Base-by-base conservation (phyloP, 768 basidiomycete species). In the Psilocybe cubensis region DNA sequence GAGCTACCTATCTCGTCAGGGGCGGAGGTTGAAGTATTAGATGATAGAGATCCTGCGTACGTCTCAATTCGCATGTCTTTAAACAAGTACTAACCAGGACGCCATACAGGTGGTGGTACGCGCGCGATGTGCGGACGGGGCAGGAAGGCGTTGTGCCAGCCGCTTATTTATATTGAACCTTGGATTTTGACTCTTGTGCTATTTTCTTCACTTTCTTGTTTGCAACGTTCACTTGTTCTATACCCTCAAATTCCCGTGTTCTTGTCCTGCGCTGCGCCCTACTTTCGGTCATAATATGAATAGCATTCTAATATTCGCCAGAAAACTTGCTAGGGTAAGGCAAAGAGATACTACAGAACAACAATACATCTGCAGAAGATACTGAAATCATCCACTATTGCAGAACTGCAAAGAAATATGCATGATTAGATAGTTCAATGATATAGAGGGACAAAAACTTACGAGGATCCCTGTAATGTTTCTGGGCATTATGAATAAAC, bases 141-240 rank as follows among this genome's bases (percentile, higher is more conserved):
- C 83, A 79, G 47, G 92, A 96, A 74, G 95, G 95, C 11, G 91
- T 96, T 28, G 91, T 97, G 48, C 95, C 95, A 8, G 91, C 93
- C 40, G 86, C 92, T 56, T 98, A 96, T 80, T 79, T 93, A 75
- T 93, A 92, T 76, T 94, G 80, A 83, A 71, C 48, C 35, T 56
- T 62, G 68, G 68, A 61, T 68, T 68, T 60, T 68, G 46, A 48
- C 46, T 48, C 46, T 69, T 64, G 71, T 66, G 59, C 62, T 70
- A 65, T 70, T 72, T 72, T 75, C 31, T 38, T 38, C 63, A 73
- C 70, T 74, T 70, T 68, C 70, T 71, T 70, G 65, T 66, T 66
- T 69, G 63, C 66, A 70, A 66, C 66, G 61, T 63, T 68, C 56
- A 55, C 45, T 9, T 58, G 51, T 65, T 57, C 52, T 66, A 65